phyloP scores from a whole-genome alignment of 2,329 filamentous ascomycete genomes.

The Cladorrhinum sp. region DNA sequence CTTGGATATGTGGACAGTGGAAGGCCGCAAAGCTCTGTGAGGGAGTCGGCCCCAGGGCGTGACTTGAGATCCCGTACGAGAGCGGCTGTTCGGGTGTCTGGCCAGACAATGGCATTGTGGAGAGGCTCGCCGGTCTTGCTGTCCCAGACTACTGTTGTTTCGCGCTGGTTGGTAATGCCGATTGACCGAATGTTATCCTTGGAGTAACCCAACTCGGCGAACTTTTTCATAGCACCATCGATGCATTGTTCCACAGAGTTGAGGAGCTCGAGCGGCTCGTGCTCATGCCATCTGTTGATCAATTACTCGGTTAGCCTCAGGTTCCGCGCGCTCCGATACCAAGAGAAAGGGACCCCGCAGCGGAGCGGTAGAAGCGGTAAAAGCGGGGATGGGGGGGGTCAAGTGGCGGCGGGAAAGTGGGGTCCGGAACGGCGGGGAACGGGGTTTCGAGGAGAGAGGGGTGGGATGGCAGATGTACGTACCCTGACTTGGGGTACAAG shows the following conservation, averaged over 20 bases:
- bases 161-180: conserved; percentile 87
- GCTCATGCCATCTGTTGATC: conserved; percentile 75
- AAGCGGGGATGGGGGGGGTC: conserved; percentile 3
- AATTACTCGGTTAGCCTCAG: conserved; percentile 12
- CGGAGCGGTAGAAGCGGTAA: conserved; percentile 17
- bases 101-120: conserved; percentile 85
- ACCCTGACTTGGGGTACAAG: conserved; percentile 82
- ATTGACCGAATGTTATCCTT: conserved; percentile 69
- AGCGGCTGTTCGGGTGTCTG: conserved; percentile 72
- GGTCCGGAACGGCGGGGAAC: background rate
- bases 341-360: conserved; percentile 5
- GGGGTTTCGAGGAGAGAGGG: background rate
- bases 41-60: conserved; percentile 63
- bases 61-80: conserved; percentile 75
- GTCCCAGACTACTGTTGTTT: conserved; percentile 86
- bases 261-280: conserved; percentile 76
- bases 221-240: conserved; percentile 68
- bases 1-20: conserved; percentile 87
- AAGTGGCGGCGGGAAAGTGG: conserved; percentile 2
- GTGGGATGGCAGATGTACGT: conserved; percentile 36
- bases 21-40: conserved; percentile 71
- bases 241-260: conserved; percentile 76
- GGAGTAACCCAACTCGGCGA: conserved; percentile 66
- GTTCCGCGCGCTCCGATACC: too few relatives aligned
- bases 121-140: conserved; percentile 74